Evolutionary conservation across 441 rosid species (phyloP).

Genomic region (Croton laevigatus): DNA sequence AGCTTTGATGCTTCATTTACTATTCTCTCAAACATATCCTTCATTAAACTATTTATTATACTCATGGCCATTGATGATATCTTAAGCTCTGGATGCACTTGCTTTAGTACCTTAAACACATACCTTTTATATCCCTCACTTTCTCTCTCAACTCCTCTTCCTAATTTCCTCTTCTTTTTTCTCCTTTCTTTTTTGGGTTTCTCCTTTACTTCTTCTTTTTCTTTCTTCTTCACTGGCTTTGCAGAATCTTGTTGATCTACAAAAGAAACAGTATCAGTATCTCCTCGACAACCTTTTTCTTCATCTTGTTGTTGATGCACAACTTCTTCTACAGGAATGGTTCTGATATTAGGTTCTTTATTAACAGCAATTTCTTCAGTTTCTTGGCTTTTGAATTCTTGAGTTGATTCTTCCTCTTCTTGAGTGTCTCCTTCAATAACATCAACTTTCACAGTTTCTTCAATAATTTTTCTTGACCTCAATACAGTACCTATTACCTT

Average conservation of each 20-base stretch:
- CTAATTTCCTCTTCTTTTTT: neutral
- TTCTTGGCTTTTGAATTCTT: constrained; percentile 8
- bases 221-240: neutral
- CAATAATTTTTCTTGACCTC: constrained; percentile 26
- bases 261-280: neutral
- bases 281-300: neutral
- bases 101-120: constrained; percentile 57
- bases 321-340: constrained; percentile 14
- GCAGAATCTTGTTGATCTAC: neutral
- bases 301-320: neutral
- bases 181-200: neutral
- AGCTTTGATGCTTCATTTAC: constrained; percentile 61
- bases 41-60: constrained; percentile 60
- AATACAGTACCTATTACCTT: constrained; percentile 22
- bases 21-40: constrained; percentile 72
- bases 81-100: constrained; percentile 66
- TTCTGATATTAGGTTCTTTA: neutral
- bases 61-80: constrained; percentile 71
- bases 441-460: constrained; percentile 31
- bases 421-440: constrained; percentile 7
- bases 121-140: constrained; percentile 42
- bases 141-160: constrained; percentile 14
- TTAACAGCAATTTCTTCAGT: constrained; percentile 4
- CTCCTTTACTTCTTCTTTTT: neutral
- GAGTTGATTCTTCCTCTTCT: constrained; percentile 5